Percentiles rank a stretch among this genome's conserved stretches.
Conservation (phyloP, 1,139 yeast genomes). For the Kodamaea ohmeri region DNA sequence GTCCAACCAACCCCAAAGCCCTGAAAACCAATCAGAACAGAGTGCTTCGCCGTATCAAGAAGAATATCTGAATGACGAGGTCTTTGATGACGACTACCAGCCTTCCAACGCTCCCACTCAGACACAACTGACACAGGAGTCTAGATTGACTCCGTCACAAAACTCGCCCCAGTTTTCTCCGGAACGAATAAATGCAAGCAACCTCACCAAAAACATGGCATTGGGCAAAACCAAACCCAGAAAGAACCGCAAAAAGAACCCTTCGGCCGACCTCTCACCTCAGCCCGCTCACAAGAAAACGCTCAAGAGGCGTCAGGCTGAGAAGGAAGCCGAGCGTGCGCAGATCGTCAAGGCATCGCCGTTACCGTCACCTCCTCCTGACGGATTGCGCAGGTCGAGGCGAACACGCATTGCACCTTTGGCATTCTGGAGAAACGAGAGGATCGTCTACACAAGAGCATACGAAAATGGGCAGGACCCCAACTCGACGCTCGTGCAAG, state of each 20-base stretch:
- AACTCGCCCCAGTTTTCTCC: constrained; percentile 19
- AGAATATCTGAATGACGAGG: constrained; percentile 7
- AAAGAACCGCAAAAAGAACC: constrained; percentile 22
- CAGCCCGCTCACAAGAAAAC: constrained; percentile 19
- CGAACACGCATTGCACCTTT: constrained; percentile 70
- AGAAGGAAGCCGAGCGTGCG: constrained; percentile 6
- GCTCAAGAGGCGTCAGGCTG: constrained; percentile 9
- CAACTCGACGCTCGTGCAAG: constrained; percentile 34
- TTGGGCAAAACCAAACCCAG: constrained; percentile 26
- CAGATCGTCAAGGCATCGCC: constrained; percentile 22
- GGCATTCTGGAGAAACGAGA: constrained; percentile 85
- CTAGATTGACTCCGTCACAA: constrained; percentile 6
- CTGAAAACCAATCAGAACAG: not conserved
- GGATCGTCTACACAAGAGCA: constrained; percentile 58
- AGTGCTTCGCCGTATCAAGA: not conserved
- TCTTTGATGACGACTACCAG: constrained; percentile 13
- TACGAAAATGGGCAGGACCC: constrained; percentile 41
- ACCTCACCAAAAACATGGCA: constrained; percentile 44
- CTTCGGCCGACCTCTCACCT: constrained; percentile 20
- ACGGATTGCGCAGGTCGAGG: constrained; percentile 50
- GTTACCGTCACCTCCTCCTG: constrained; percentile 47
- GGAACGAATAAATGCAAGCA: constrained; percentile 15
- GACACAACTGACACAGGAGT: constrained; percentile 7
- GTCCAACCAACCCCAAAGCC: not conserved
- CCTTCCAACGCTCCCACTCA: constrained; percentile 8